Base-by-base conservation (phyloP, 2,329 filamentous ascomycete genomes). In the Fusarium piperis region DNA sequence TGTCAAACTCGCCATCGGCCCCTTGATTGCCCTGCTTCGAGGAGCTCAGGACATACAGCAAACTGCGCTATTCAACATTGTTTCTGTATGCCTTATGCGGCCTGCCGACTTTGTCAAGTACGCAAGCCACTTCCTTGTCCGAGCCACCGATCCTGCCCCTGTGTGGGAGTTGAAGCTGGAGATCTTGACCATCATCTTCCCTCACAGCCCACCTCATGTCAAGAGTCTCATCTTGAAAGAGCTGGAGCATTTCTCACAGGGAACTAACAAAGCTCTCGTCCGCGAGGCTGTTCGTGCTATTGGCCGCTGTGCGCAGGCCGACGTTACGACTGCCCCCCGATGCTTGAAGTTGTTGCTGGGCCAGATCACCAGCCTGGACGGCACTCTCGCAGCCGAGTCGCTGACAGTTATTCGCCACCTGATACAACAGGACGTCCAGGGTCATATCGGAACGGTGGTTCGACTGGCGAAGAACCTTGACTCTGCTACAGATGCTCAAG, bases 161-260 rank as follows among this genome's bases (percentile, higher is more conserved):
- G 92, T 97, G 20, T 97, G 94, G 93, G 91, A 92, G 68, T 87
- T 98, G 39, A 99, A 99, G 81, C 86, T 99, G 28, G 97, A 99
- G 80, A 85, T 97, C 5, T 85, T 98, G 62, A 95, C 96, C 0
- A 86, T 99, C 67, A 91, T 98, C 73, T 99, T 98, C 76, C 94
- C 95, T 0, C 89, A 97, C 78, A 91, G 91, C 71, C 90, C 91
- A 7, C 80, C 89, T 11, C 91, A 94, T 65, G 85, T 93, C 65
- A 97, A 97, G 80, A 93, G 93, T 63, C 87, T 99, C 8, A 94
- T 98, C 51, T 87, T 99, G 57, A 95, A 93, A 72, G 96, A 99
- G 79, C 87, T 99, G 7, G 95, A 97, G 77, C 95, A 98, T 82
- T 98, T 98, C 80, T 94, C 93, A 0, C 90, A 92, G 66, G 91